phyloP scores from a whole-genome alignment of 2,329 filamentous ascomycete species.

The Tolypocladium ophioglossoides region DNA sequence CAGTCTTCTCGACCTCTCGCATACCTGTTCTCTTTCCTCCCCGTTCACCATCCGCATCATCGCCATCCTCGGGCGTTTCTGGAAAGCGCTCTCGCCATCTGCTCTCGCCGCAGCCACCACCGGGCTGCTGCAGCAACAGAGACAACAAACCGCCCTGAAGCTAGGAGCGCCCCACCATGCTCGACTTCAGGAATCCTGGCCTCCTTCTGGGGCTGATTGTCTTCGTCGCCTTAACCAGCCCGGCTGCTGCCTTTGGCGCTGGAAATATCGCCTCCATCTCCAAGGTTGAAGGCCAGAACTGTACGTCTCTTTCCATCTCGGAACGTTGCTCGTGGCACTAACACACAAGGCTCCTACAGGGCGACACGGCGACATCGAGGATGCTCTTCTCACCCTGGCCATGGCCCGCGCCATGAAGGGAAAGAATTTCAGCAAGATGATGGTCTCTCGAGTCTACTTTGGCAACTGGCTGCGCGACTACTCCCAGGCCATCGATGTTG shows the following conservation, averaged over 20 bases:
- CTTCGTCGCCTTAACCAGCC: constrained; percentile 56
- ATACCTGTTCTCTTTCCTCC: too few relatives aligned
- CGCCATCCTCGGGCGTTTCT: neutral
- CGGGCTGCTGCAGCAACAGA: neutral
- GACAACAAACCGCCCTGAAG: neutral
- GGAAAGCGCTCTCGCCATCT: neutral
- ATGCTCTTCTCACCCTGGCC: constrained; percentile 66
- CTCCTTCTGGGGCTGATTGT: constrained; percentile 46
- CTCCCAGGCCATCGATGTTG: constrained; percentile 87
- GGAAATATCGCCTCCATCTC: constrained; percentile 79
- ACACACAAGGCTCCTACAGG: constrained; percentile 28
- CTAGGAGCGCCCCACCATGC: constrained; percentile 25
- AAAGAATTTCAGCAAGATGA: constrained; percentile 83
- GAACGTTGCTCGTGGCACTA: neutral
- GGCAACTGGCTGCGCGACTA: constrained; percentile 94
- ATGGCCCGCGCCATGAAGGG: constrained; percentile 40
- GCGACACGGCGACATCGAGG: constrained; percentile 89
- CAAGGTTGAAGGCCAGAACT: constrained; percentile 76
- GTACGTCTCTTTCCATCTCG: constrained; percentile 27
- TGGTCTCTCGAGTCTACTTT: constrained; percentile 85
- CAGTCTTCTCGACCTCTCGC: neutral
- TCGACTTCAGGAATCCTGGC: constrained; percentile 35
- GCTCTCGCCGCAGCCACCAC: neutral
- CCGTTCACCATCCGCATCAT: neutral
- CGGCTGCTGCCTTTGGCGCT: constrained; percentile 70